phyloP scores from a whole-genome alignment of 768 basidiomycete species.

The Mycena polygramma region DNA sequence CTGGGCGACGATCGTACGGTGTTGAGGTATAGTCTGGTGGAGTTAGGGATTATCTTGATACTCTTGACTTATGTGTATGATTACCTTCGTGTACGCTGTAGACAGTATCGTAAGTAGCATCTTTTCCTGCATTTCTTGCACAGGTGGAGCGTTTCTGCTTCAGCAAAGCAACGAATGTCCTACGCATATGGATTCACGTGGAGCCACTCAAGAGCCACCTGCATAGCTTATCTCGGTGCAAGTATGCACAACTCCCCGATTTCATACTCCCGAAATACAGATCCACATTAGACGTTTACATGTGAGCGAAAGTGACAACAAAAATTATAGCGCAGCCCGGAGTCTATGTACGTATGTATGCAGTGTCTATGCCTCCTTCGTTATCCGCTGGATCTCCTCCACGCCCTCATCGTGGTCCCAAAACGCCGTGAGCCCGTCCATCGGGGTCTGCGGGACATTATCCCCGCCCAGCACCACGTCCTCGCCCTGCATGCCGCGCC shows the following conservation, averaged over 20 bases:
- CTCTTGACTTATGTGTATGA: background rate
- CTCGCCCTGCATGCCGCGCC: conserved; percentile 41
- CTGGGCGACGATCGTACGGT: conserved; percentile 12
- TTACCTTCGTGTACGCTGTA: background rate
- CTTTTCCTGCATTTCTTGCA: no score
- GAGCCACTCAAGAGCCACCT: background rate
- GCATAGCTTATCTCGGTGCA: background rate
- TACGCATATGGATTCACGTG: no score
- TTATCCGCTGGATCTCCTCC: conserved; percentile 75
- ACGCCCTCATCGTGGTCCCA: conserved; percentile 83
- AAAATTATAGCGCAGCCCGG: background rate
- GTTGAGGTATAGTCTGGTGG: background rate
- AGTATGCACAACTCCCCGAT: no score
- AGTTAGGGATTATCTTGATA: no score
- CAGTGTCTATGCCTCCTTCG: conserved; percentile 65
- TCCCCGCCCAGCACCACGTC: conserved; percentile 15
- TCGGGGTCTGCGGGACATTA: conserved; percentile 23
- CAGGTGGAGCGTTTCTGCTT: no score
- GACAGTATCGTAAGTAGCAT: no score
- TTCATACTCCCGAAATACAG: background rate
- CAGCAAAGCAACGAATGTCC: no score
- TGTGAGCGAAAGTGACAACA: background rate
- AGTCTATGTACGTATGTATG: conserved; percentile 3
- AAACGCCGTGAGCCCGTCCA: conserved; percentile 57
- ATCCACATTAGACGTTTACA: conserved; percentile 20